These are phyloP conservation scores for Cryptococcus hybrid DNA, from an alignment of 1,284 basidiomycete species.

Conservation along the genomic window DNA sequence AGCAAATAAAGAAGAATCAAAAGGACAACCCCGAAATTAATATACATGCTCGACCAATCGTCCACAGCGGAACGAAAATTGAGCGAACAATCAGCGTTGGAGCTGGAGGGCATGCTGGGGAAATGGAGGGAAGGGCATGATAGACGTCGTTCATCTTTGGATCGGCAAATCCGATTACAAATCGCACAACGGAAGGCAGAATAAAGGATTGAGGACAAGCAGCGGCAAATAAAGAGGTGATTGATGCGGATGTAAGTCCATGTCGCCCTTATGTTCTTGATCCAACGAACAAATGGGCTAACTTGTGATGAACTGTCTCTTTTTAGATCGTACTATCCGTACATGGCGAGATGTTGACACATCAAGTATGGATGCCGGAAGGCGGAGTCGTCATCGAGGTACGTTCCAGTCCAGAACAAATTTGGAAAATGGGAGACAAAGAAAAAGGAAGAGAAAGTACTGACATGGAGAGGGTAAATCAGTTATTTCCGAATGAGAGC, in stretches of 20 bases:
- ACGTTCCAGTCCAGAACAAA: background rate
- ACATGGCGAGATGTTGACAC: constrained; percentile 23
- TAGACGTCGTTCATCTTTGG: too few relatives aligned
- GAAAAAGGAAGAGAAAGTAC: background rate
- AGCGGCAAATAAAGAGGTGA: background rate
- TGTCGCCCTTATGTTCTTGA: background rate
- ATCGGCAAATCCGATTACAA: background rate
- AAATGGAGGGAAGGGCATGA: background rate
- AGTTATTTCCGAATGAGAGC: constrained; percentile 23
- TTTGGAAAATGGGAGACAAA: background rate
- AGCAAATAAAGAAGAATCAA: too few relatives aligned
- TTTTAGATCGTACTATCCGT: constrained; percentile 24
- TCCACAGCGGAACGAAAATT: too few relatives aligned
- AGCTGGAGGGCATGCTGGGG: background rate
- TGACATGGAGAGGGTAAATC: background rate
- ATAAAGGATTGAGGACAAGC: too few relatives aligned
- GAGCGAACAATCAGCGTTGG: background rate
- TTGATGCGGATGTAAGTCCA: background rate
- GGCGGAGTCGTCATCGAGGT: constrained; percentile 26
- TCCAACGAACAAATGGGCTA: background rate
- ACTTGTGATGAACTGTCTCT: background rate
- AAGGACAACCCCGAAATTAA: too few relatives aligned
- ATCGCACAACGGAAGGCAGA: background rate
- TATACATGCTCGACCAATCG: too few relatives aligned
- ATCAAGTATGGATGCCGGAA: constrained; percentile 29